Base-by-base conservation (phyloP, 2,329 filamentous ascomycete species). In the Microcyclosporella mali region DNA sequence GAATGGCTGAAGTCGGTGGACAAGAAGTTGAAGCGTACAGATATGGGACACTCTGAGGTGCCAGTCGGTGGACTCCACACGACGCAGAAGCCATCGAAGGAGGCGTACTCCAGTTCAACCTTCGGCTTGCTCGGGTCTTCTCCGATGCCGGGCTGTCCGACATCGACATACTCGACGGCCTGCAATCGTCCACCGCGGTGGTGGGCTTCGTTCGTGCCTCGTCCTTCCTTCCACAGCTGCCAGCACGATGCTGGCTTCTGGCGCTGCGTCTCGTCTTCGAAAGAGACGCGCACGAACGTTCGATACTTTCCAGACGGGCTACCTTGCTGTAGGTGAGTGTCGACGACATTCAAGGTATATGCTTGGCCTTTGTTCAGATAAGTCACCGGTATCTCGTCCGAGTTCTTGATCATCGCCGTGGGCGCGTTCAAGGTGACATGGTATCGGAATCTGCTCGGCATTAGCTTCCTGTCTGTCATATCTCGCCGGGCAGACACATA, bases 1-100 rank as follows among this genome's bases (percentile, higher is more conserved):
- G 92, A 97, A 61, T 97, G 92, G 64, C 90, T 97, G 63, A 97
- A 98, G 62, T 98, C 92, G 7, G 92, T 98, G 0, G 92, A 98
- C 0, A 98, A 73, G 61, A 98, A 98, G 68, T 98, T 98, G 74
- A 97, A 98, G 34, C 92, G 85, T 10, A 97, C 87, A 7, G 88
- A 85, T 43, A 98, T 80, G 37, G 81, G 85, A 63, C 88, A 92
- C 56, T 95, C 88, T 37, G 81, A 82, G 32, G 77, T 66, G 3
- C 81, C 83, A 0, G 88, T 84, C 0, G 82, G 85, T 21, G 63
- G 60, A 31, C 51, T 64, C 90, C 90, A 97, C 4, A 82, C 78
- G 3, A 97, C 87, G 6, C 84, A 90, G 62, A 97, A 97, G 0
- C 90, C 89, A 60, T 97, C 90, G 52, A 95, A 95, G 0, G 88